Percentiles rank a stretch among this genome's conserved stretches.
Conservation (phyloP, 2,329 filamentous ascomycete species). For the Aureobasidium namibiae region DNA sequence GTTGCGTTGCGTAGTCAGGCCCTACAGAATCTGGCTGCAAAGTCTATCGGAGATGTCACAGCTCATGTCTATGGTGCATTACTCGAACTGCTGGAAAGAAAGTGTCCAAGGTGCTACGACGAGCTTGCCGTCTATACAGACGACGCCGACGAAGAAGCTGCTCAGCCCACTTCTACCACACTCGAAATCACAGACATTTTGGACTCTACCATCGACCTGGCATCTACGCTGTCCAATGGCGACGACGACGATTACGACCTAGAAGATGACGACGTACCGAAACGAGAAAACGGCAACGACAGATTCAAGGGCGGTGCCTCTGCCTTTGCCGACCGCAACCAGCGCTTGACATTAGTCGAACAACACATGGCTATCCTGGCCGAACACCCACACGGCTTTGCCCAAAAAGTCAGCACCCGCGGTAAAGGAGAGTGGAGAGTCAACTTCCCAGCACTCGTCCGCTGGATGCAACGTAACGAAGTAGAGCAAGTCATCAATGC, state of each 20-base stretch:
- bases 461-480: slow-evolving; percentile 64
- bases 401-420: slow-evolving; percentile 56
- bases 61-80: slow-evolving; percentile 70
- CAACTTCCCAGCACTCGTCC: slow-evolving; percentile 67
- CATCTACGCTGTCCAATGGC: slow-evolving; percentile 19
- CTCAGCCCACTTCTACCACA: slow-evolving; percentile 30
- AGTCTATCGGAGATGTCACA: slow-evolving; percentile 64
- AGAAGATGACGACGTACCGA: slow-evolving; percentile 27
- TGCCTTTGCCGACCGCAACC: slow-evolving; percentile 29
- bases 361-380: slow-evolving; percentile 66
- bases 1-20: slow-evolving; percentile 74
- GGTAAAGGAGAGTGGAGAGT: slow-evolving; percentile 72
- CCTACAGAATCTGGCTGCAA: slow-evolving; percentile 63
- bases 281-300: slow-evolving; percentile 12
- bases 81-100: slow-evolving; percentile 61
- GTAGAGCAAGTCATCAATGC: slow-evolving; percentile 75
- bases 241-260: slow-evolving; percentile 15
- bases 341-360: slow-evolving; percentile 51
- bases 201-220: slow-evolving; percentile 32
- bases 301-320: slow-evolving; percentile 17
- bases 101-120: slow-evolving; percentile 58
- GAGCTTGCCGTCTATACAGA: slow-evolving; percentile 35
- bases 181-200: slow-evolving; percentile 35
- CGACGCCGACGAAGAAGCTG: slow-evolving; percentile 36
- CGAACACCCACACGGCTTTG: slow-evolving; percentile 60